Conservation (phyloP, 1,284 basidiomycete species). For the Trametes polyzona region DNA sequence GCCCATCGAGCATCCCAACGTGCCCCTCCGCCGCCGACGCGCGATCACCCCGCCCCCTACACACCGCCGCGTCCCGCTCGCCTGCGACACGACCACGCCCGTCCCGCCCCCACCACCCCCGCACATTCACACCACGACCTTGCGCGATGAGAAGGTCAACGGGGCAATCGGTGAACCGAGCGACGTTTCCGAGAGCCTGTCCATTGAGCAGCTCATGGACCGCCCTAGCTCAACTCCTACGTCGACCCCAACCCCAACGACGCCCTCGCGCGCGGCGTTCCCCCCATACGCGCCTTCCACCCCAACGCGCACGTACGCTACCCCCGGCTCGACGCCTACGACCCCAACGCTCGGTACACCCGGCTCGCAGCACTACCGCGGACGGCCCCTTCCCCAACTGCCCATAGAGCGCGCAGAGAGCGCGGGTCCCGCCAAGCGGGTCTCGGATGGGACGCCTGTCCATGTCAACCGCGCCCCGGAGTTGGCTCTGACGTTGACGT, state of each 20-base stretch:
- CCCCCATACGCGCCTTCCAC: too few relatives aligned
- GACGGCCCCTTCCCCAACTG: conserved; percentile 38
- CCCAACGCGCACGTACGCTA: conserved; percentile 11
- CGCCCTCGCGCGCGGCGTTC: background rate
- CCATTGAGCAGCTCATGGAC: conserved; percentile 20
- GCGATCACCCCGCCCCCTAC: conserved; percentile 19
- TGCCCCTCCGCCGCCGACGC: conserved; percentile 14
- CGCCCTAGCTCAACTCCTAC: background rate
- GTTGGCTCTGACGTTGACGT: background rate
- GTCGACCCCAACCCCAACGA: background rate
- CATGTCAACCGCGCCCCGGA: conserved; percentile 19
- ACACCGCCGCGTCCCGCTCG: conserved; percentile 14
- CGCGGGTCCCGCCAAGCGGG: conserved; percentile 12
- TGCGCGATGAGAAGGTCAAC: background rate
- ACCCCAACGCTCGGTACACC: conserved; percentile 21
- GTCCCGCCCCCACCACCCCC: too few relatives aligned
- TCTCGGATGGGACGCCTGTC: conserved; percentile 21
- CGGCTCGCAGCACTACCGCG: conserved; percentile 35
- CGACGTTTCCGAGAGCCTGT: conserved; percentile 3
- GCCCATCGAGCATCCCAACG: background rate
- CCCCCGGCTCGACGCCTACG: conserved; percentile 28
- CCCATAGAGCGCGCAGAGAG: conserved; percentile 26
- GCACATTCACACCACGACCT: background rate
- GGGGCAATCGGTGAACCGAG: conserved; percentile 3
- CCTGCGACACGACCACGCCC: conserved; percentile 2